Percentiles rank a stretch among this genome's conserved stretches.
Conservation (phyloP, 352 stramenopile species). For the Globisporangium okanoganense region DNA sequence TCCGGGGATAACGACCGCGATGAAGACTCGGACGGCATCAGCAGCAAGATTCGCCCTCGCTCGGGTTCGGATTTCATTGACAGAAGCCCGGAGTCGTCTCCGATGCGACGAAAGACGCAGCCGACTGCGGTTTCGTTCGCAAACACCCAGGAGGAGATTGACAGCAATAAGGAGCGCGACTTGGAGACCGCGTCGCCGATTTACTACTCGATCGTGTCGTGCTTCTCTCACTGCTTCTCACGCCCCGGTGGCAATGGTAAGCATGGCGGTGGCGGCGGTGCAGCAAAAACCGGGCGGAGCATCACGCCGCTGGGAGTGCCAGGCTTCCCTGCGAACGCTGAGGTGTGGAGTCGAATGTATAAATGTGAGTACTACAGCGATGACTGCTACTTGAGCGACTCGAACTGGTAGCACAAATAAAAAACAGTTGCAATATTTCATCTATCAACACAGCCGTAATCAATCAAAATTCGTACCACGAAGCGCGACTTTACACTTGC, state of each 20-base stretch:
- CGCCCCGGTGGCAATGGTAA: neutral
- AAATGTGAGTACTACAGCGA: constrained; percentile 55
- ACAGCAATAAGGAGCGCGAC: constrained; percentile 13
- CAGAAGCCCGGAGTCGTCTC: constrained; percentile 62
- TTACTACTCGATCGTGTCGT: constrained; percentile 21
- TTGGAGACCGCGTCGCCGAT: neutral
- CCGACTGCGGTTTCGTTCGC: constrained; percentile 27
- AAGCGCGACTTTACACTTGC: neutral
- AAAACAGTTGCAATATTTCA: neutral
- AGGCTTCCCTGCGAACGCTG: constrained; percentile 34
- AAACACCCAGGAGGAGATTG: constrained; percentile 21
- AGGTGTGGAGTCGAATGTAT: constrained; percentile 39
- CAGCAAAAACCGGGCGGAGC: constrained; percentile 1
- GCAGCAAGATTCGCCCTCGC: constrained; percentile 13
- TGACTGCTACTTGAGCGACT: constrained; percentile 33
- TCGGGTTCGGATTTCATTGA: constrained; percentile 41
- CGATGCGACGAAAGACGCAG: constrained; percentile 43
- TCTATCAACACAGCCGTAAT: neutral
- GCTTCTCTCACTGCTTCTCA: constrained; percentile 31
- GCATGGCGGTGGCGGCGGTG: neutral
- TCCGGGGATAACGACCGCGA: constrained; percentile 18
- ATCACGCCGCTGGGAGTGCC: constrained; percentile 39
- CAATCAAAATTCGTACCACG: neutral
- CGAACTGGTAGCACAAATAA: constrained; percentile 14
- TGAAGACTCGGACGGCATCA: constrained; percentile 4